These are phyloP conservation scores for Vanrija pseudolonga DNA, from an alignment of 1,284 basidiomycete species.

Conservation along the genomic window DNA sequence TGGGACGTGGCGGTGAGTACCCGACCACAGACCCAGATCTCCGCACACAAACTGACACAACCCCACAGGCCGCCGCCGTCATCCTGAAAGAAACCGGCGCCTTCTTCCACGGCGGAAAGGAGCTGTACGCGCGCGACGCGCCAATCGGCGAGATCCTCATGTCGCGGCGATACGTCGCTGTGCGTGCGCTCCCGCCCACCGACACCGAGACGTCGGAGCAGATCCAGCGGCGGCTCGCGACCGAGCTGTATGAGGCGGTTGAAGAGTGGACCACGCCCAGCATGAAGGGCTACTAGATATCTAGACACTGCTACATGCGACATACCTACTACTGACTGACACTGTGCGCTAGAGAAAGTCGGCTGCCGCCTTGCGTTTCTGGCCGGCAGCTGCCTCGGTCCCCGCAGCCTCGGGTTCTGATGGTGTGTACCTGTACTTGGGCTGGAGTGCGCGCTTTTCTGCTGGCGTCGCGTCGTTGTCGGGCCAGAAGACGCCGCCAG, in stretches of 20 bases:
- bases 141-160: slow-evolving; percentile 63
- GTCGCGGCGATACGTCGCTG: slow-evolving; percentile 77
- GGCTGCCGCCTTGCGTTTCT: slow-evolving; percentile 50
- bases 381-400: slow-evolving; percentile 20
- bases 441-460: slow-evolving; percentile 70
- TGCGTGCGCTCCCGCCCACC: slow-evolving; percentile 46
- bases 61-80: slow-evolving; percentile 68
- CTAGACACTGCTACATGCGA: not conserved
- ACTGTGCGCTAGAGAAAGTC: slow-evolving; percentile 40
- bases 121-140: slow-evolving; percentile 55
- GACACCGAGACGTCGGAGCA: slow-evolving; percentile 60
- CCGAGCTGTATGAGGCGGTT: slow-evolving; percentile 76
- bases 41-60: not conserved
- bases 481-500: slow-evolving; percentile 50
- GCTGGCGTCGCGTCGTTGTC: slow-evolving; percentile 42
- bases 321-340: not conserved
- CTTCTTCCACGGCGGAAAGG: slow-evolving; percentile 64
- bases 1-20: slow-evolving; percentile 76
- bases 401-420: slow-evolving; percentile 34
- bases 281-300: slow-evolving; percentile 9
- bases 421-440: slow-evolving; percentile 64
- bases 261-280: slow-evolving; percentile 57
- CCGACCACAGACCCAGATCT: not conserved
- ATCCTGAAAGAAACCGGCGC: slow-evolving; percentile 86
- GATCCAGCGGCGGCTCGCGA: slow-evolving; percentile 73